phyloP scores from a whole-genome alignment of 805 yeast genomes.

The Ogataea trehalophila region DNA sequence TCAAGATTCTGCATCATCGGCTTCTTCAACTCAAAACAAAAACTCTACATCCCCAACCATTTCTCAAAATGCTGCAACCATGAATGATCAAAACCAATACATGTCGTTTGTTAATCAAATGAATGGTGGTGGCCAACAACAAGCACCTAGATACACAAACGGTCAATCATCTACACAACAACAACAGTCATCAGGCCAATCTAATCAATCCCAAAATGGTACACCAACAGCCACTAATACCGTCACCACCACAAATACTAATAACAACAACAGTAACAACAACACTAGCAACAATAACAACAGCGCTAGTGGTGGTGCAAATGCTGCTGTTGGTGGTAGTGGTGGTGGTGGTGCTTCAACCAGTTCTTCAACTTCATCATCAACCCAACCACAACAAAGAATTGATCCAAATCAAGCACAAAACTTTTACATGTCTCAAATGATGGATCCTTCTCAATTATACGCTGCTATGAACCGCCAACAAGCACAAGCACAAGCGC shows the following conservation, averaged over 20 bases:
- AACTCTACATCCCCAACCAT: constrained; percentile 21
- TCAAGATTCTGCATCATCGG: constrained; percentile 10
- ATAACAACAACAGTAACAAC: constrained; percentile 2
- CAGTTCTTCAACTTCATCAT: background rate
- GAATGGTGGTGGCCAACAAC: constrained; percentile 15
- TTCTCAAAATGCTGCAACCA: constrained; percentile 15
- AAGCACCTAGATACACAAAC: constrained; percentile 11
- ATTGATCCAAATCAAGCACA: constrained; percentile 15
- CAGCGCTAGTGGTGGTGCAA: too few species aligned
- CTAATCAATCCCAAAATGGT: background rate
- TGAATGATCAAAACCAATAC: constrained; percentile 19
- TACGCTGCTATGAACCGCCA: constrained; percentile 22
- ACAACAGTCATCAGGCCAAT: background rate
- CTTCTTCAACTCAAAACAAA: constrained; percentile 12
- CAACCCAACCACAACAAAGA: constrained; percentile 12
- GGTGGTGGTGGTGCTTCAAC: too few species aligned
- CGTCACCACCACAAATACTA: too few species aligned
- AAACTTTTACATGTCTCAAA: constrained; percentile 18
- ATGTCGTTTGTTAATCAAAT: constrained; percentile 18
- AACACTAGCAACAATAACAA: background rate
- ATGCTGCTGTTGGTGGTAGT: too few species aligned
- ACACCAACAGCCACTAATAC: constrained; percentile 5
- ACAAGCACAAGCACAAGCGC: constrained; percentile 15
- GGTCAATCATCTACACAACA: constrained; percentile 10
- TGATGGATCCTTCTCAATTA: constrained; percentile 21